Evolutionary conservation across 2,329 filamentous ascomycete species (phyloP).

Genomic region (Epichloe brachyelytri): DNA sequence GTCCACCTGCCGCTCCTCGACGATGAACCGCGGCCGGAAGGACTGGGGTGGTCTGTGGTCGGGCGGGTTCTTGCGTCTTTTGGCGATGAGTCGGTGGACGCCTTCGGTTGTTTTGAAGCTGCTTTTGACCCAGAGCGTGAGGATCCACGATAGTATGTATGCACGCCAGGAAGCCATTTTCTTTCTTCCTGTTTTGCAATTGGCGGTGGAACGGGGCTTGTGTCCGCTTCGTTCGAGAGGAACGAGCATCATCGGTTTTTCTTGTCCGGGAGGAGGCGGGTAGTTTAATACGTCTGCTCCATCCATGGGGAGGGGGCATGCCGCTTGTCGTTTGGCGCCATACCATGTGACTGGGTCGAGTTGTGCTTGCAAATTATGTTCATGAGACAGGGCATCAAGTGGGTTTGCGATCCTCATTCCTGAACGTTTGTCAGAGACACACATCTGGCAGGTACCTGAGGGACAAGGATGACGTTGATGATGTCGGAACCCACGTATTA

Average conservation of each 20-base stretch:
- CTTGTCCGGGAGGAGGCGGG: too few relatives aligned
- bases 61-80: conserved; percentile 10
- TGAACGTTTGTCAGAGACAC: too few relatives aligned
- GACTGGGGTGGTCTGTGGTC: conserved; percentile 12
- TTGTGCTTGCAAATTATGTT: too few relatives aligned
- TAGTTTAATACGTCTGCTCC: neutral
- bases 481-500: too few relatives aligned
- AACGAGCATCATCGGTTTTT: too few relatives aligned
- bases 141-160: conserved; percentile 15
- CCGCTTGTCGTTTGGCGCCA: too few relatives aligned
- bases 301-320: neutral
- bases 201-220: neutral
- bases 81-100: conserved; percentile 14
- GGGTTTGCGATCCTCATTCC: too few relatives aligned
- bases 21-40: conserved; percentile 14
- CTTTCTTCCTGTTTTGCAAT: neutral
- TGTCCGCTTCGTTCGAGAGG: too few relatives aligned
- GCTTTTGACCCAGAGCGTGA: conserved; percentile 16
- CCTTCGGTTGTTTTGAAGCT: conserved; percentile 14
- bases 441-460: too few relatives aligned
- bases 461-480: too few relatives aligned
- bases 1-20: conserved; percentile 12
- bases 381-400: too few relatives aligned
- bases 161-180: conserved; percentile 16
- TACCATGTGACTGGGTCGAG: too few relatives aligned